Evolutionary conservation across 139 green algal species (phyloP).

Genomic region (Coccomyxa sp.): DNA sequence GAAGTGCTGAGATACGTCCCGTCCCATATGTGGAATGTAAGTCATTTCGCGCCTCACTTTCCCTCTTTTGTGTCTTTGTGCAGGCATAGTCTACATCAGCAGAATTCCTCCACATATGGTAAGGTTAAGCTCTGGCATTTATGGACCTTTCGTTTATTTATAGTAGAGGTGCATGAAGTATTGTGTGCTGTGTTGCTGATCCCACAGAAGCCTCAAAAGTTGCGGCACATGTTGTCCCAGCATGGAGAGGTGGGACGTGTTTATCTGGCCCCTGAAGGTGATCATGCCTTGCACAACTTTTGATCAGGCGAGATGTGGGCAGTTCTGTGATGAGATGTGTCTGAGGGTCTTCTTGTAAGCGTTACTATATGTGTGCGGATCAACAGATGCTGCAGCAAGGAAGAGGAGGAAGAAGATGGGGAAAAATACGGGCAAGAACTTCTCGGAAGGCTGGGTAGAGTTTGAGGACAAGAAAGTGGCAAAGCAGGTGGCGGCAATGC

Average conservation of each 20-base stretch:
- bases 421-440: slow-evolving; percentile 85
- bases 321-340: too few species aligned
- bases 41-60: too few species aligned
- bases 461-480: slow-evolving; percentile 88
- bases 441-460: slow-evolving; percentile 95
- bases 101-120: slow-evolving; percentile 67
- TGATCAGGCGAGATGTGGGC: too few species aligned
- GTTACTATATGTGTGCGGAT: too few species aligned
- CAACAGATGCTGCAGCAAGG: not conserved
- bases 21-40: not conserved
- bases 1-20: not conserved
- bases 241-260: slow-evolving; percentile 74
- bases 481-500: slow-evolving; percentile 63
- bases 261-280: slow-evolving; percentile 83
- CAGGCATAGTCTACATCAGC: slow-evolving; percentile 84
- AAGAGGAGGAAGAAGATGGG: slow-evolving; percentile 43
- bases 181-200: too few species aligned
- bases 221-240: slow-evolving; percentile 79
- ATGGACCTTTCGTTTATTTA: too few species aligned
- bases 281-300: not conserved
- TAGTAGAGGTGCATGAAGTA: too few species aligned
- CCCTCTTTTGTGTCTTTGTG: not conserved
- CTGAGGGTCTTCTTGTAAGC: too few species aligned
- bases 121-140: not conserved
- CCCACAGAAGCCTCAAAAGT: slow-evolving; percentile 81